These are phyloP conservation scores for Aphanomyces stellatus DNA, from an alignment of 352 stramenopile genomes.

Conservation along the genomic window DNA sequence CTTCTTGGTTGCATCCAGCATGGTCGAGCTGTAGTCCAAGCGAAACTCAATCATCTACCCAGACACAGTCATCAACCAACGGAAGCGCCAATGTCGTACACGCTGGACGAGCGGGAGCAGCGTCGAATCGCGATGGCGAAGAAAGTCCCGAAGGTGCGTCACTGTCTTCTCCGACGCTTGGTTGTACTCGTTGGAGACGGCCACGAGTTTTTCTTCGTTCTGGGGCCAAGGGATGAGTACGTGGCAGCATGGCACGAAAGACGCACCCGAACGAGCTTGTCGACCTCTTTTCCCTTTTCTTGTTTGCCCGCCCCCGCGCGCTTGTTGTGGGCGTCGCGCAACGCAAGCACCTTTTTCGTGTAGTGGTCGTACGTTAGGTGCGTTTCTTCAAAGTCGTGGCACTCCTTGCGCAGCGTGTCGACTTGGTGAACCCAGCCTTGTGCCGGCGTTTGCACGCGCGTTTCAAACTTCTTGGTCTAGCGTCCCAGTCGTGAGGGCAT, in stretches of 20 bases:
- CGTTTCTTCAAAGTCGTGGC: constrained; percentile 43
- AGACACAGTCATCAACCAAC: no score
- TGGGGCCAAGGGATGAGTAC: constrained; percentile 5
- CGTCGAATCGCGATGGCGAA: constrained; percentile 43
- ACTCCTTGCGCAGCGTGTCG: constrained; percentile 34
- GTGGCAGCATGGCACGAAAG: not conserved
- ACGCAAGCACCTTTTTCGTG: constrained; percentile 51
- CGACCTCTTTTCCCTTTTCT: constrained; percentile 65
- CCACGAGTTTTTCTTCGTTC: constrained; percentile 73
- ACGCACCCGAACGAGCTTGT: constrained; percentile 59
- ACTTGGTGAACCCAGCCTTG: constrained; percentile 49
- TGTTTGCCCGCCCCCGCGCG: constrained; percentile 34
- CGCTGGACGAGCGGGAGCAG: constrained; percentile 55
- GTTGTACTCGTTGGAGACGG: constrained; percentile 53
- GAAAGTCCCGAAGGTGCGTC: constrained; percentile 47
- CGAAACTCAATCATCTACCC: constrained; percentile 49
- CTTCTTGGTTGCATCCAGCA: constrained; percentile 41
- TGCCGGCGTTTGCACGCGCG: constrained; percentile 47
- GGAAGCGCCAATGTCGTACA: no score
- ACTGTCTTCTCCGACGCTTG: constrained; percentile 56
- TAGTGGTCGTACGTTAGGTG: constrained; percentile 76
- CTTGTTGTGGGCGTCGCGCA: constrained; percentile 62
- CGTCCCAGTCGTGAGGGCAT: not conserved
- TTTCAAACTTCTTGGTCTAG: constrained; percentile 37
- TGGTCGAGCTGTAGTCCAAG: constrained; percentile 41